These are phyloP conservation scores for Umbelopsis isabellina DNA, from an alignment of 192 early-diverging fungal genomes.

Conservation along the genomic window DNA sequence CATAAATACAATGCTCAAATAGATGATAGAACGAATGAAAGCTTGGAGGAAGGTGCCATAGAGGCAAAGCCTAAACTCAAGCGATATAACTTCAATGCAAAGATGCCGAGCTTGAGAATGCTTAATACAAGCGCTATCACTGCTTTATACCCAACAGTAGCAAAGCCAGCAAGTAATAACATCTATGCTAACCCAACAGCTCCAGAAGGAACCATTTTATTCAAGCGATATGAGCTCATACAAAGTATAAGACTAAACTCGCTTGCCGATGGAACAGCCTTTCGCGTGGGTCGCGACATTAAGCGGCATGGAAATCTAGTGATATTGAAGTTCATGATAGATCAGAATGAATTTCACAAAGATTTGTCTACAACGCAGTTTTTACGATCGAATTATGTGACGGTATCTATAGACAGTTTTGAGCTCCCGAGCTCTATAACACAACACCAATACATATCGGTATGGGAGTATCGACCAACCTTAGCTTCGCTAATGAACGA, in stretches of 20 bases:
- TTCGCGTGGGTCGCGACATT: constrained; percentile 7
- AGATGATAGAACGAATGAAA: neutral
- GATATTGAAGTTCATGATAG: constrained; percentile 13
- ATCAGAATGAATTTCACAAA: constrained; percentile 14
- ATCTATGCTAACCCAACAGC: constrained; percentile 4
- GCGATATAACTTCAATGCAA: constrained; percentile 3
- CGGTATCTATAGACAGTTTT: constrained; percentile 2
- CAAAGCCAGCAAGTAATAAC: neutral
- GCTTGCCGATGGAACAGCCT: constrained; percentile 4
- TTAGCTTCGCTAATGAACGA: constrained; percentile 2
- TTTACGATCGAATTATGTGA: constrained; percentile 6
- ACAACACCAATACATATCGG: neutral
- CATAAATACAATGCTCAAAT: neutral
- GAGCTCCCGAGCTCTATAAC: constrained; percentile 8
- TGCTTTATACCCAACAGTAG: neutral
- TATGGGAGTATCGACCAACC: constrained; percentile 5
- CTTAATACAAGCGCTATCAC: constrained; percentile 9
- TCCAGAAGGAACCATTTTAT: neutral
- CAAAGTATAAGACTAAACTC: neutral
- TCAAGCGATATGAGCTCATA: constrained; percentile 11
- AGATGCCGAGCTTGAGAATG: constrained; percentile 10
- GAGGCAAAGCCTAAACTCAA: neutral
- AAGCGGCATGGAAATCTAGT: constrained; percentile 2
- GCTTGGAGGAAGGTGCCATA: neutral
- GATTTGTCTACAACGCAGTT: neutral